These are phyloP conservation scores for Saccharomyces hybrid DNA, from an alignment of 1,139 yeast species.

Conservation along the genomic window DNA sequence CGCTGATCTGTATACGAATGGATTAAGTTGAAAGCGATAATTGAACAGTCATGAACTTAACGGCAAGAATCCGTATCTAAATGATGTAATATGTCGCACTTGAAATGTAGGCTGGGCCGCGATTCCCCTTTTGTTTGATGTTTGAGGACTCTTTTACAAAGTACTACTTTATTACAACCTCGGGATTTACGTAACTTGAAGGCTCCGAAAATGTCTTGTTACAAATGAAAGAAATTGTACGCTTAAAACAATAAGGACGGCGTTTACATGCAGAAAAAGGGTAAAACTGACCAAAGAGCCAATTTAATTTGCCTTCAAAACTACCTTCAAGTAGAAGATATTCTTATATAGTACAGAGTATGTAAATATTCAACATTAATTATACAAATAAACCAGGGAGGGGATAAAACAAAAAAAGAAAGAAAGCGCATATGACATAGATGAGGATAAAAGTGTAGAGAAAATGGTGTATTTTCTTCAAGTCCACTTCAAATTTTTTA, in stretches of 20 bases:
- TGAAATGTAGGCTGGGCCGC: too few species aligned
- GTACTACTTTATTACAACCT: neutral
- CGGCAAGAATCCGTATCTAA: neutral
- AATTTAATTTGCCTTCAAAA: neutral
- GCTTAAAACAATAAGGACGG: neutral
- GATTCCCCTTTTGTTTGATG: neutral
- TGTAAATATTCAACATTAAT: neutral
- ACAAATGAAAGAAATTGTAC: neutral
- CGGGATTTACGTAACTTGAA: neutral
- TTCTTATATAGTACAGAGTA: neutral
- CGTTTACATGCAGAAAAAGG: neutral
- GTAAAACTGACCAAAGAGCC: neutral
- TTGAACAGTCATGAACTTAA: neutral
- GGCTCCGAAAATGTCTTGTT: neutral
- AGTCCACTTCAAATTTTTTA: conserved; percentile 1
- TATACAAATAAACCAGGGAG: too few species aligned
- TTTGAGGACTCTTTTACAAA: neutral
- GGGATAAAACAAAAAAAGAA: neutral
- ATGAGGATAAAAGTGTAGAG: too few species aligned
- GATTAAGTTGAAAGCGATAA: neutral
- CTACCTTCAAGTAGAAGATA: too few species aligned
- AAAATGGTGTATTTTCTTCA: neutral
- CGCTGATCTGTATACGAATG: neutral
- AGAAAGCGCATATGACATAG: too few species aligned
- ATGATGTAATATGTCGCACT: too few species aligned